These are phyloP conservation scores for Pleurotus citrinopileatus DNA, from an alignment of 768 basidiomycete genomes.

Conservation along the genomic window DNA sequence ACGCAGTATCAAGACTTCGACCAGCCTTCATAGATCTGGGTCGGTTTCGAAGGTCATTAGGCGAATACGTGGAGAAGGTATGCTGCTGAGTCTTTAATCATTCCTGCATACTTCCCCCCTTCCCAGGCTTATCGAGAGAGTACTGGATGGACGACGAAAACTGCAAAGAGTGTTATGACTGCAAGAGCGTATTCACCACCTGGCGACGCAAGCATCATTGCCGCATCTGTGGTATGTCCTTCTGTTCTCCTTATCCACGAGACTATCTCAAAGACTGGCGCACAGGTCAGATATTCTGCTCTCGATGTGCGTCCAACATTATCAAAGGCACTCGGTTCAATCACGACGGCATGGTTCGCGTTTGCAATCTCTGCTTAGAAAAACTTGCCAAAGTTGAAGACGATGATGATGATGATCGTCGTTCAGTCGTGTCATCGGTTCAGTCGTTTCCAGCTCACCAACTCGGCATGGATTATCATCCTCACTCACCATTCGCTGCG, in stretches of 20 bases:
- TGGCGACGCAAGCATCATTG: conserved; percentile 98
- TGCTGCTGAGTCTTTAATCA: conserved; percentile 9
- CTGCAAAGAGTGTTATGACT: conserved; percentile 94
- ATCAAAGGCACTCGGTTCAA: conserved; percentile 94
- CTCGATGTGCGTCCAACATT: conserved; percentile 93
- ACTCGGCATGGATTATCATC: conserved; percentile 50
- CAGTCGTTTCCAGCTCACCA: conserved; percentile 80
- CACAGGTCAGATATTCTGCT: conserved; percentile 94
- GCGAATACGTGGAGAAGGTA: conserved; percentile 87
- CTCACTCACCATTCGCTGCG: conserved; percentile 86
- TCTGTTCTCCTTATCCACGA: background rate
- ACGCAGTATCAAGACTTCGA: conserved; percentile 75
- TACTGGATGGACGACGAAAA: conserved; percentile 99
- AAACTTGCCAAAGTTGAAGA: conserved; percentile 86
- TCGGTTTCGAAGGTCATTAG: conserved; percentile 93
- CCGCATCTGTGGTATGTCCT: conserved; percentile 78
- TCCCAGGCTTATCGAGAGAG: conserved; percentile 78
- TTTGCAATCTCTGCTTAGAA: conserved; percentile 94
- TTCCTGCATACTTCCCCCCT: conserved; percentile 2
- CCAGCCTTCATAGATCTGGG: conserved; percentile 67
- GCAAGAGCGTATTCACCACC: conserved; percentile 89
- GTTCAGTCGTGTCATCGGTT: conserved; percentile 73
- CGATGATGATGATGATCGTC: conserved; percentile 87
- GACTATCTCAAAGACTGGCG: background rate
- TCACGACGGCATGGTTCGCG: conserved; percentile 91